Evolutionary conservation across 2,329 filamentous ascomycete species (phyloP).

Genomic region (Beauveria medogensis): DNA sequence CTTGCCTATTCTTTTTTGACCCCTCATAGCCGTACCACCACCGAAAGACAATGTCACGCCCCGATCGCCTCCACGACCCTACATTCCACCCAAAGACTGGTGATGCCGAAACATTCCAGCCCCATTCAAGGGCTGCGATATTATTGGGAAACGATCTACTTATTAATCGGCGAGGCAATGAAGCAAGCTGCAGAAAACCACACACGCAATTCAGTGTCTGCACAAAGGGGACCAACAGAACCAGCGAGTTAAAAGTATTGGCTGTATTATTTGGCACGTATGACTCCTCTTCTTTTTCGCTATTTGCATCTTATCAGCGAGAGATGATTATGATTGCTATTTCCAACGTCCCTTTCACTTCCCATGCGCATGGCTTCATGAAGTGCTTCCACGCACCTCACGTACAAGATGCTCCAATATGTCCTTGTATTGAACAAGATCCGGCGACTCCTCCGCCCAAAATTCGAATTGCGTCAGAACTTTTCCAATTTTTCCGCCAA

Average conservation of each 20-base stretch:
- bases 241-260: not conserved
- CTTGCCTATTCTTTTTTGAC: not conserved
- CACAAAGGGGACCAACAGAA: not conserved
- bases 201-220: not conserved
- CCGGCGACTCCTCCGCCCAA: slow-evolving; percentile 15
- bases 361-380: not conserved
- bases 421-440: slow-evolving; percentile 13
- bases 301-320: not conserved
- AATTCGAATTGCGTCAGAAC: slow-evolving; percentile 16
- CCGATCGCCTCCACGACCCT: not conserved
- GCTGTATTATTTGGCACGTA: not conserved
- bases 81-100: not conserved
- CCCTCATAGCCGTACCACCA: not conserved
- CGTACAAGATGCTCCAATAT: slow-evolving; percentile 12
- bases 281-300: not conserved
- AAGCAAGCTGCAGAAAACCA: not conserved
- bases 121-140: not conserved
- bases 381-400: slow-evolving; percentile 13
- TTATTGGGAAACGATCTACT: not conserved
- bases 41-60: not conserved
- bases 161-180: not conserved
- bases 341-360: not conserved
- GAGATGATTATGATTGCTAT: not conserved
- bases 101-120: not conserved
- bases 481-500: slow-evolving; percentile 16